Evolutionary conservation across 2,329 filamentous ascomycete genomes (phyloP).

Genomic region (Clarireedia homoeocarpa): DNA sequence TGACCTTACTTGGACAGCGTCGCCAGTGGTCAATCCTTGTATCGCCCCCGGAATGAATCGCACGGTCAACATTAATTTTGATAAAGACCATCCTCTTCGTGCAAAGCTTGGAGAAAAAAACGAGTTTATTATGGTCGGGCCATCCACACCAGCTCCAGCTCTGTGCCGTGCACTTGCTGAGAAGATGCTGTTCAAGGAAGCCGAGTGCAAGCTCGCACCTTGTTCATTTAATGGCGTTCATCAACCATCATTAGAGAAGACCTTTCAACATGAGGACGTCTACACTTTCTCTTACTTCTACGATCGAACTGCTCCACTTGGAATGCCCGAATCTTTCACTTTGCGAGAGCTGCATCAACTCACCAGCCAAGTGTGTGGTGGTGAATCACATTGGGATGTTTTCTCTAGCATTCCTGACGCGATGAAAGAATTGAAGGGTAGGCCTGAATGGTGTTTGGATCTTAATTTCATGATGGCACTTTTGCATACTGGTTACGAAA

Average conservation of each 20-base stretch:
- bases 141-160: conserved; percentile 63
- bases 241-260: conserved; percentile 86
- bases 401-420: conserved; percentile 73
- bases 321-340: conserved; percentile 98
- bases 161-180: conserved; percentile 89
- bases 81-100: conserved; percentile 52
- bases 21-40: conserved; percentile 75
- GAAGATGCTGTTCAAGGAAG: conserved; percentile 83
- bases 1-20: conserved; percentile 58
- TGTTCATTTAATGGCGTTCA: conserved; percentile 98
- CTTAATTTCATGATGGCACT: conserved; percentile 94
- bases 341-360: conserved; percentile 83
- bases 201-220: conserved; percentile 72
- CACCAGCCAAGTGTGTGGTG: conserved; percentile 75
- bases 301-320: conserved; percentile 85
- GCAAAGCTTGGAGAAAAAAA: conserved; percentile 41
- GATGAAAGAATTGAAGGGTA: conserved; percentile 67
- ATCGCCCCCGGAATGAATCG: conserved; percentile 73
- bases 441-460: conserved; percentile 90
- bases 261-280: conserved; percentile 82
- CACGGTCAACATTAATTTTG: conserved; percentile 64
- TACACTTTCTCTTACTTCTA: conserved; percentile 99
- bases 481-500: conserved; percentile 92
- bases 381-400: conserved; percentile 68
- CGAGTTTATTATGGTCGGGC: conserved; percentile 82